Conservation (phyloP, 2,329 filamentous ascomycete species). For the Hysterium pulicare region DNA sequence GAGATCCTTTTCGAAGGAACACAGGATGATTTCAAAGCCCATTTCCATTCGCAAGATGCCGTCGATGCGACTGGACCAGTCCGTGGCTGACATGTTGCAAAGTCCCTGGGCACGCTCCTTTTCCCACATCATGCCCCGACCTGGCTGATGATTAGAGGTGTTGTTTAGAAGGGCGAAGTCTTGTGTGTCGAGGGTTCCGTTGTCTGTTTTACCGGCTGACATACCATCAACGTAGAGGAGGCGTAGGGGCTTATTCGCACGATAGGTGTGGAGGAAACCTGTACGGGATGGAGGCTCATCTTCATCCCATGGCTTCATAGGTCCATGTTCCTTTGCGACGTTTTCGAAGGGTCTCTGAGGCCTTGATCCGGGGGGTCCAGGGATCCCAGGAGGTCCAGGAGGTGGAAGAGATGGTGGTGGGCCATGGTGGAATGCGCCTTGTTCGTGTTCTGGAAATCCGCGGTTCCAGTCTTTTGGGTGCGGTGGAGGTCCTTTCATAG, state of each 20-base stretch:
- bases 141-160: constrained; percentile 8
- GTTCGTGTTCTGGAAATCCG: not conserved
- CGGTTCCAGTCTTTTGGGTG: too few species aligned
- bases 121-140: constrained; percentile 45
- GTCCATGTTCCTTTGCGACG: constrained; percentile 3
- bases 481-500: not conserved
- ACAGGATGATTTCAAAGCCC: constrained; percentile 69
- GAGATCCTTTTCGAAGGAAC: constrained; percentile 54
- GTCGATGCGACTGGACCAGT: constrained; percentile 56
- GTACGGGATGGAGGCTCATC: not conserved
- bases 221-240: constrained; percentile 70
- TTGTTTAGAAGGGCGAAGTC: constrained; percentile 57
- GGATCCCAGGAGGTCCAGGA: not conserved
- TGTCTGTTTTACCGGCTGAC: constrained; percentile 61
- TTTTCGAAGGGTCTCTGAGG: constrained; percentile 5
- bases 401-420: constrained; percentile 11
- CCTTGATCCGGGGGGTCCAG: not conserved
- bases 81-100: constrained; percentile 50
- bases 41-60: constrained; percentile 65
- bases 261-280: constrained; percentile 67
- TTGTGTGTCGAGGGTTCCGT: constrained; percentile 67
- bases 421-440: constrained; percentile 2
- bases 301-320: not conserved
- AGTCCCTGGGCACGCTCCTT: constrained; percentile 51
- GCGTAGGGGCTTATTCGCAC: constrained; percentile 54